These are phyloP conservation scores for Tricholoma sp. DNA, from an alignment of 768 basidiomycete species.

Conservation along the genomic window DNA sequence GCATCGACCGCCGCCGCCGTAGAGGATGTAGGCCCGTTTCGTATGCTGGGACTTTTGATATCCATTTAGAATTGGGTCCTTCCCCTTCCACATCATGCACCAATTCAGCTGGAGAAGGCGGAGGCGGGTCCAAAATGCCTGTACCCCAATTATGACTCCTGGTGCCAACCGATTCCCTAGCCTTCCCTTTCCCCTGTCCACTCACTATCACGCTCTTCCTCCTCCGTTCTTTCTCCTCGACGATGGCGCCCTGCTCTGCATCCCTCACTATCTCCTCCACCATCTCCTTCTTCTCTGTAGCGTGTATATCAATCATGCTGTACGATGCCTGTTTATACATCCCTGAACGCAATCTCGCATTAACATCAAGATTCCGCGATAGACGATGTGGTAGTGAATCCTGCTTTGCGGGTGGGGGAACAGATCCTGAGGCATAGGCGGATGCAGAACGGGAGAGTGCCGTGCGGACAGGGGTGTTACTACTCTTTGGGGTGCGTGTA, in stretches of 20 bases:
- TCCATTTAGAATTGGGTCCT: slow-evolving; percentile 20
- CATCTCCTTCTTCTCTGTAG: slow-evolving; percentile 26
- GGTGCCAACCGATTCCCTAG: slow-evolving; percentile 1
- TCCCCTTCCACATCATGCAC: slow-evolving; percentile 4
- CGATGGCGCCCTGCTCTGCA: slow-evolving; percentile 19
- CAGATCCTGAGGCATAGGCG: neutral
- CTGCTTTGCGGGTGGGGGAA: neutral
- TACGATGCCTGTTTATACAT: slow-evolving; percentile 57
- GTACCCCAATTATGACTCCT: slow-evolving; percentile 1
- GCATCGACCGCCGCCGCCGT: slow-evolving; percentile 65
- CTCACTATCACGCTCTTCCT: slow-evolving; percentile 12
- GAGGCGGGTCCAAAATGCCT: neutral
- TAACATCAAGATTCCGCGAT: slow-evolving; percentile 3
- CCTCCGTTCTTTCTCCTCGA: slow-evolving; percentile 4
- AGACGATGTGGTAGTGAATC: neutral
- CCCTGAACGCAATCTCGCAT: slow-evolving; percentile 26
- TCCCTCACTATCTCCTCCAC: slow-evolving; percentile 25
- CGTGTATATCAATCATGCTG: slow-evolving; percentile 57
- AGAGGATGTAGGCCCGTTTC: slow-evolving; percentile 36
- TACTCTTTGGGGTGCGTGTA: neutral
- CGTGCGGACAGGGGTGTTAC: neutral
- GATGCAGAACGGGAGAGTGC: neutral
- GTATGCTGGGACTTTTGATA: slow-evolving; percentile 29
- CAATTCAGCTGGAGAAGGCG: neutral
- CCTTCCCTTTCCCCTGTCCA: slow-evolving; percentile 1